Evolutionary conservation across 192 early-diverging fungal genomes (phyloP).

Genomic region (Dispira parvispora): DNA sequence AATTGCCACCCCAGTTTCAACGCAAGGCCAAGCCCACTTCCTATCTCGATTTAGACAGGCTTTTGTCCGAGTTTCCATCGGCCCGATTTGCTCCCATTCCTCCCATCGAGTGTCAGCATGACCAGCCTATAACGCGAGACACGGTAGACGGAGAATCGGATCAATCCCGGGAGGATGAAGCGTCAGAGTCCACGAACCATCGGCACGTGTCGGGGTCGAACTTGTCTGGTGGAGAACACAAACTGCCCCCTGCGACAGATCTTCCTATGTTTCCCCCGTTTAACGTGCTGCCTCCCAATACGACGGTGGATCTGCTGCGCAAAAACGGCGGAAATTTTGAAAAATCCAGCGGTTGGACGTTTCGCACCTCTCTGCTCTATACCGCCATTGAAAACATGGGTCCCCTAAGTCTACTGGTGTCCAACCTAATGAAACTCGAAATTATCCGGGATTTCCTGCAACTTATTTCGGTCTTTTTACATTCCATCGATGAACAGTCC

Average conservation of each 20-base stretch:
- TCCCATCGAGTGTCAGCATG: background rate
- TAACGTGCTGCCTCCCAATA: background rate
- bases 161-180: too few relatives aligned
- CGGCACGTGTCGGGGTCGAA: too few relatives aligned
- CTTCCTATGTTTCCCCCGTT: constrained; percentile 8
- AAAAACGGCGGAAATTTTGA: constrained; percentile 1
- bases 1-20: constrained; percentile 1
- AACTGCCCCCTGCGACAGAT: background rate
- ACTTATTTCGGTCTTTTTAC: constrained; percentile 20
- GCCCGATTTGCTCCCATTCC: constrained; percentile 5
- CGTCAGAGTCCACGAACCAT: too few relatives aligned
- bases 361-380: background rate
- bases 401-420: constrained; percentile 15
- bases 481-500: constrained; percentile 17
- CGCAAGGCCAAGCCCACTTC: background rate
- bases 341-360: background rate
- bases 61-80: background rate
- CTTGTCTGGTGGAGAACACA: too few relatives aligned
- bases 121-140: background rate
- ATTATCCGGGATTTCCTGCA: constrained; percentile 24
- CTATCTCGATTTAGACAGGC: background rate
- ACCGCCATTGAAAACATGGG: background rate
- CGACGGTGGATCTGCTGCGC: background rate
- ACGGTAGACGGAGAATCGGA: too few relatives aligned
- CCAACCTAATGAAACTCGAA: constrained; percentile 23